Conservation (phyloP, 202 grass and related monocot species). For the Schoenoplectus triqueter region DNA sequence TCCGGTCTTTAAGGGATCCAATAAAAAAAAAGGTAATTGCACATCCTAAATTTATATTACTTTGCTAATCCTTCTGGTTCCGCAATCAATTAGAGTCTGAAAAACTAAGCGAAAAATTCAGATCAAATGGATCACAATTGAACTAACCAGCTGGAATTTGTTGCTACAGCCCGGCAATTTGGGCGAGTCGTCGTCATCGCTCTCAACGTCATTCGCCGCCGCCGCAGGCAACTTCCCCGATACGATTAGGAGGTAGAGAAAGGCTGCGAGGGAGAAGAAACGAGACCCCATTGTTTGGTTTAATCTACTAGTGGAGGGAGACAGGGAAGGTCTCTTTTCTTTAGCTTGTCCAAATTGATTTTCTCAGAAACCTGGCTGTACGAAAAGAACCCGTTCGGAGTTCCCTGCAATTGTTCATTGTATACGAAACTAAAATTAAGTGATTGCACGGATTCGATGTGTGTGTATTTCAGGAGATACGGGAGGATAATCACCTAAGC, state of each 20-base stretch:
- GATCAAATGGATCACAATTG: conserved; percentile 15
- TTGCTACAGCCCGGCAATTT: conserved; percentile 70
- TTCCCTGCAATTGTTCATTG: conserved; percentile 14
- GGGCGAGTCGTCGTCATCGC: conserved; percentile 50
- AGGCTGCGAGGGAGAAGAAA: not conserved
- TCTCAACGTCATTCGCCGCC: conserved; percentile 57
- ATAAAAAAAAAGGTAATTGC: conserved; percentile 11
- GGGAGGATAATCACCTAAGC: not conserved
- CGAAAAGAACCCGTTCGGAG: not conserved
- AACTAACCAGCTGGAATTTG: conserved; percentile 78
- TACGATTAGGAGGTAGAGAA: conserved; percentile 41
- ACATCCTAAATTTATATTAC: conserved; percentile 30
- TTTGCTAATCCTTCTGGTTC: not conserved
- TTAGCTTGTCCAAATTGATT: conserved; percentile 21
- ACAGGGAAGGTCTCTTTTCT: not conserved
- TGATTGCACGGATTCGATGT: not conserved
- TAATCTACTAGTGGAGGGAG: conserved; percentile 20
- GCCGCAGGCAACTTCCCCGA: conserved; percentile 27
- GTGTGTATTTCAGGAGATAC: conserved; percentile 8
- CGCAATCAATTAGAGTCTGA: not conserved
- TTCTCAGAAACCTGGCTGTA: not conserved
- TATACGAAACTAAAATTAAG: not conserved
- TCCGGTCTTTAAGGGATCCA: not conserved
- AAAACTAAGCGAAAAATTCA: not conserved
- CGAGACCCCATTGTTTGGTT: conserved; percentile 47